phyloP scores from a whole-genome alignment of 1,139 yeast genomes.

The Zygoascus sp. region DNA sequence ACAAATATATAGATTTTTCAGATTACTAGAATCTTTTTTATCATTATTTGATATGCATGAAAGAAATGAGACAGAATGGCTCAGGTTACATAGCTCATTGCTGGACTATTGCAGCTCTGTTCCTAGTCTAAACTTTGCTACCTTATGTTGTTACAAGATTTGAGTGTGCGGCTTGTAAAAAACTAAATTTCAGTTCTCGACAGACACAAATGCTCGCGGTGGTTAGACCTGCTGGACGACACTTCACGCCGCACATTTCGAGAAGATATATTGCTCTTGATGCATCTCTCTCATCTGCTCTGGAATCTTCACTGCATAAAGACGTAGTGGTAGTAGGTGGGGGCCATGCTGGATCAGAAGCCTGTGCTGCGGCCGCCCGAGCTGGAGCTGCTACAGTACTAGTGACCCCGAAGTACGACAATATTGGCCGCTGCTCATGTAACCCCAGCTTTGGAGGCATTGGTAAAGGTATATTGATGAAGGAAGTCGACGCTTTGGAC shows the following conservation, averaged over 20 bases:
- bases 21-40: no score
- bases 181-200: neutral
- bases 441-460: slow-evolving; percentile 99
- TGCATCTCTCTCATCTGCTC: slow-evolving; percentile 11
- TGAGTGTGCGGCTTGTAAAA: no score
- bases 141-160: no score
- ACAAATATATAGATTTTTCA: no score
- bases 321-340: slow-evolving; percentile 94
- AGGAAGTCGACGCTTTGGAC: slow-evolving; percentile 94
- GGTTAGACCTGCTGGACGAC: neutral
- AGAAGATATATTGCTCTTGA: slow-evolving; percentile 13
- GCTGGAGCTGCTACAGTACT: slow-evolving; percentile 69
- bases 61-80: no score
- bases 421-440: slow-evolving; percentile 93
- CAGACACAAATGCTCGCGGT: neutral
- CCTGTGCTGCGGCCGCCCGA: slow-evolving; percentile 90
- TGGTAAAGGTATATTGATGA: slow-evolving; percentile 88
- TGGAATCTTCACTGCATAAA: slow-evolving; percentile 23
- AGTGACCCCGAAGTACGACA: slow-evolving; percentile 67
- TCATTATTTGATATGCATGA: no score
- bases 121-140: no score
- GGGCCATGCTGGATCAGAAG: slow-evolving; percentile 99
- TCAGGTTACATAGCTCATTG: no score
- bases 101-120: no score
- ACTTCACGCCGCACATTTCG: neutral